A percentile compares a stretch with the other conserved stretches of the same genome.
Evolutionary conservation across 148 eudicot genomes (phyloP).

Genomic region (Silene conica): DNA sequence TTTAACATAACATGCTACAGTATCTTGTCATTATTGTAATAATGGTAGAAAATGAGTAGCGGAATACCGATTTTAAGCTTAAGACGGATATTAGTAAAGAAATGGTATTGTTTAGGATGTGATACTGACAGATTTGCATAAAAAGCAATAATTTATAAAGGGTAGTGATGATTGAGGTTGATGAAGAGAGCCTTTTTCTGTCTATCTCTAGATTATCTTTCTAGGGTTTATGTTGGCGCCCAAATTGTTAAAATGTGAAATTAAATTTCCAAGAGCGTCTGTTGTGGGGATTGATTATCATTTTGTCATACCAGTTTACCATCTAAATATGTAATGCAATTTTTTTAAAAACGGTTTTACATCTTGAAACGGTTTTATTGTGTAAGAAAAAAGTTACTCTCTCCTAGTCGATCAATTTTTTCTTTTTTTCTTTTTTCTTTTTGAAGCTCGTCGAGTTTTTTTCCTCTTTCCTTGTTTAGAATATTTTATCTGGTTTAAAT

Average conservation of each 20-base stretch:
- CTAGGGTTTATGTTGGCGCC: conserved; percentile 36
- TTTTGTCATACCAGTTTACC: neutral
- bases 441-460: too few relatives aligned
- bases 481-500: too few relatives aligned
- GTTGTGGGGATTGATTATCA: conserved; percentile 5
- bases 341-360: neutral
- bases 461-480: too few relatives aligned
- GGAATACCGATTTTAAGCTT: neutral
- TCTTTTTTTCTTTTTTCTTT: too few relatives aligned
- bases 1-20: neutral
- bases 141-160: conserved; percentile 19
- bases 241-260: conserved; percentile 20
- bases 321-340: neutral
- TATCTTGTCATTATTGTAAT: neutral
- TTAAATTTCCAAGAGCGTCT: conserved; percentile 8
- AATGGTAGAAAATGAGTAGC: neutral
- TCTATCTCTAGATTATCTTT: conserved; percentile 15
- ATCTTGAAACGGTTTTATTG: too few relatives aligned
- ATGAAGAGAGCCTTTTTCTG: neutral
- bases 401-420: too few relatives aligned
- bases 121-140: conserved; percentile 13
- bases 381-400: too few relatives aligned
- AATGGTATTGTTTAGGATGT: neutral
- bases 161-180: neutral
- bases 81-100: neutral